Evolutionary conservation across 2,329 filamentous ascomycete genomes (phyloP).

Genomic region (Fonsecaea pedrosoi): DNA sequence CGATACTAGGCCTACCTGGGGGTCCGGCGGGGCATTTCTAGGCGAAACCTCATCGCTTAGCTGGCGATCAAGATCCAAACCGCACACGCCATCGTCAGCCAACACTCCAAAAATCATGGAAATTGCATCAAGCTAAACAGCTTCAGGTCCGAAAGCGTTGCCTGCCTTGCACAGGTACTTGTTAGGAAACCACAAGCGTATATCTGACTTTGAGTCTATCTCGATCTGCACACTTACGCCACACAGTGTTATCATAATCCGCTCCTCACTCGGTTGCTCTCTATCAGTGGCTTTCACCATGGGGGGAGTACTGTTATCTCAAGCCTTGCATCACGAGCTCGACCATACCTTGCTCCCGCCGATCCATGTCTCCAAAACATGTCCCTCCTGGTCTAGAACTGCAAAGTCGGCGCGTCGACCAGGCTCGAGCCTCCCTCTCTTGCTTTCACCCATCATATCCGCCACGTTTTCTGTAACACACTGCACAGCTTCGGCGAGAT

Average conservation of each 20-base stretch:
- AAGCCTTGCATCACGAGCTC: slow-evolving; percentile 1
- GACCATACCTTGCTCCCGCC: slow-evolving; percentile 54
- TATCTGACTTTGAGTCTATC: background rate
- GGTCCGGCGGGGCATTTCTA: slow-evolving; percentile 1
- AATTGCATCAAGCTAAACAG: slow-evolving; percentile 3
- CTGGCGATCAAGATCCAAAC: slow-evolving; percentile 17
- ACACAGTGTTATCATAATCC: background rate
- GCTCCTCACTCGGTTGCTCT: background rate
- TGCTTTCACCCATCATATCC: slow-evolving; percentile 56
- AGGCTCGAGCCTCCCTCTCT: slow-evolving; percentile 52
- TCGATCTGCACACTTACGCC: slow-evolving; percentile 2
- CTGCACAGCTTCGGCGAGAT: slow-evolving; percentile 56
- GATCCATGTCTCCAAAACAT: slow-evolving; percentile 60
- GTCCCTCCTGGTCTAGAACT: slow-evolving; percentile 54
- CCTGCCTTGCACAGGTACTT: background rate
- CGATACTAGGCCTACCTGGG: background rate
- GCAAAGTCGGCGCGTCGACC: slow-evolving; percentile 59
- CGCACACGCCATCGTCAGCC: slow-evolving; percentile 9
- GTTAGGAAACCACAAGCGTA: too few species aligned
- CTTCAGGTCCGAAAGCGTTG: background rate
- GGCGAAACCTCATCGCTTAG: slow-evolving; percentile 19
- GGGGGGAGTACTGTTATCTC: background rate
- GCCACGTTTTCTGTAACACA: slow-evolving; percentile 60
- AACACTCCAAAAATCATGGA: slow-evolving; percentile 15
- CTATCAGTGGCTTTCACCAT: background rate